A percentile compares a stretch with the other conserved stretches of the same genome.
These are phyloP conservation scores for Setomelanomma holmii DNA, from an alignment of 2,329 filamentous ascomycete species.

Conservation along the genomic window DNA sequence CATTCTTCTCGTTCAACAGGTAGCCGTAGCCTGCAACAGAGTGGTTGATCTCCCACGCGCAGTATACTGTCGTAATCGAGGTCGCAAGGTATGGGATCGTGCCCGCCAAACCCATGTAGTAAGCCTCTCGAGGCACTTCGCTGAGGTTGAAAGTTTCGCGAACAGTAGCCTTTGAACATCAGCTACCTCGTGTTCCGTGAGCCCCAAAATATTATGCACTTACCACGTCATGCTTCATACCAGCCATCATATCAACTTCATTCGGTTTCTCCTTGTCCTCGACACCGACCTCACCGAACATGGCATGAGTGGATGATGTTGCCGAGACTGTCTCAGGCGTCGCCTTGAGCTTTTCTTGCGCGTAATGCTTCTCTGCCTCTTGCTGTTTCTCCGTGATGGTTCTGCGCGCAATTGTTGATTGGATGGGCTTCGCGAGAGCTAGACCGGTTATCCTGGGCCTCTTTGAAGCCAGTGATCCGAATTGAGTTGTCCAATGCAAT, in stretches of 20 bases:
- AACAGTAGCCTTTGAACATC: slow-evolving; percentile 52
- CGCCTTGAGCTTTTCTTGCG: slow-evolving; percentile 63
- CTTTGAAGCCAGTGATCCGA: slow-evolving; percentile 49
- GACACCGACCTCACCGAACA: slow-evolving; percentile 49
- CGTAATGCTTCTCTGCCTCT: slow-evolving; percentile 63
- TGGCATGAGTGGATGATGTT: slow-evolving; percentile 59
- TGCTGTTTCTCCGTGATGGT: slow-evolving; percentile 56
- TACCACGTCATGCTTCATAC: slow-evolving; percentile 50
- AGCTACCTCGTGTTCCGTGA: slow-evolving; percentile 46
- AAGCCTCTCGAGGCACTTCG: slow-evolving; percentile 57
- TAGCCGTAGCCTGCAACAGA: slow-evolving; percentile 67
- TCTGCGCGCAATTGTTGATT: slow-evolving; percentile 47
- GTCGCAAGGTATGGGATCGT: slow-evolving; percentile 75
- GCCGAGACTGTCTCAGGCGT: slow-evolving; percentile 67
- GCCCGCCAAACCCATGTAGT: slow-evolving; percentile 59
- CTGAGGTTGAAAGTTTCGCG: slow-evolving; percentile 57
- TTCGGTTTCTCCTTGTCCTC: slow-evolving; percentile 32
- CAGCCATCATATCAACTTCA: slow-evolving; percentile 56
- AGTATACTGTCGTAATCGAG: slow-evolving; percentile 80
- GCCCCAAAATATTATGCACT: too few species aligned
- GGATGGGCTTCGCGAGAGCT: slow-evolving; percentile 42
- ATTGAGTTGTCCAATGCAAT: slow-evolving; percentile 51
- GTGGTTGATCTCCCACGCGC: slow-evolving; percentile 83
- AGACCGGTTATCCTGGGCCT: slow-evolving; percentile 43
- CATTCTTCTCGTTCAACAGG: slow-evolving; percentile 73